Evolutionary conservation across 148 eudicot genomes (phyloP).

Genomic region (Linanthus parryae): DNA sequence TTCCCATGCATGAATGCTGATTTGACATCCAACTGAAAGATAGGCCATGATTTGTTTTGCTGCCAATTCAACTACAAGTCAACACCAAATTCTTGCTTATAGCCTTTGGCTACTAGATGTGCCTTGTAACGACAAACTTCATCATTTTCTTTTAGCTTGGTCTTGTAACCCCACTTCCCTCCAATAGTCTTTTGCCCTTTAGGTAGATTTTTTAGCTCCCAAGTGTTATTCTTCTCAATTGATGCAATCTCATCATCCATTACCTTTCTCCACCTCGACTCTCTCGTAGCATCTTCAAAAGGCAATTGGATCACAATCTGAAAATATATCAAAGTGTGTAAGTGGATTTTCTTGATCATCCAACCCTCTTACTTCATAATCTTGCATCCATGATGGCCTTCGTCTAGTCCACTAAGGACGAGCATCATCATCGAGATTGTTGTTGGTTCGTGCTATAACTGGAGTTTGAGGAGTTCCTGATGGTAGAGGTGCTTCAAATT

Average conservation of each 20-base stretch:
- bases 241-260: neutral
- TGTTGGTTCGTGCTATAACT: too few species aligned
- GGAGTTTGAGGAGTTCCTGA: neutral
- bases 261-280: neutral
- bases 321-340: neutral
- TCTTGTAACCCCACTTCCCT: neutral
- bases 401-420: too few species aligned
- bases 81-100: too few species aligned
- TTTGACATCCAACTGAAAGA: neutral
- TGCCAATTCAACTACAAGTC: too few species aligned
- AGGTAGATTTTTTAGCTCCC: neutral
- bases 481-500: neutral
- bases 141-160: too few species aligned
- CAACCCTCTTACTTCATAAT: neutral
- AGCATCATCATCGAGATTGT: too few species aligned
- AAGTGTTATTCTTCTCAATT: neutral
- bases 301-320: neutral
- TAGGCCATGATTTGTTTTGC: too few species aligned
- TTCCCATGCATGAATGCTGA: too few species aligned
- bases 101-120: neutral
- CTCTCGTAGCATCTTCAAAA: neutral
- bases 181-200: neutral
- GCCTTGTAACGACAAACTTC: neutral
- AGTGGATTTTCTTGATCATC: neutral
- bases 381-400: neutral